Percentiles rank a stretch among this genome's conserved stretches.
Evolutionary conservation across 768 basidiomycete species (phyloP).

Genomic region (Podaxis mareebaensis): DNA sequence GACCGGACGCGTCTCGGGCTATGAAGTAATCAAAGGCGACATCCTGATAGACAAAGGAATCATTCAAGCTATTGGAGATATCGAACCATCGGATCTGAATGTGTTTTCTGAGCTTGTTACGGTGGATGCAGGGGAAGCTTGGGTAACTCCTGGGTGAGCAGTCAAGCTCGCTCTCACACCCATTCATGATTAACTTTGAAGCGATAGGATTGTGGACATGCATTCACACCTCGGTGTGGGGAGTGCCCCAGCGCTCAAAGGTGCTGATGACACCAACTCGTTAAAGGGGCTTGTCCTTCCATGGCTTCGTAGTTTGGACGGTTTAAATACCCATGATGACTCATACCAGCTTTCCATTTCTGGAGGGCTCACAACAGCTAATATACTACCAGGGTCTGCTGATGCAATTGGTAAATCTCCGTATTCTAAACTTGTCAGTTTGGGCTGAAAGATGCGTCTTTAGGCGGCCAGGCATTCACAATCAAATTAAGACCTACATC

Average conservation of each 20-base stretch:
- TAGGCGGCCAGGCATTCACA: slow-evolving; percentile 81
- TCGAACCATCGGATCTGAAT: slow-evolving; percentile 28
- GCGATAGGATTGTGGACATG: slow-evolving; percentile 38
- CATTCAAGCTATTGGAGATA: slow-evolving; percentile 50
- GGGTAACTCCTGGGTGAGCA: slow-evolving; percentile 69
- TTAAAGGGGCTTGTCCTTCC: slow-evolving; percentile 41
- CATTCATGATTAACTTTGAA: neutral
- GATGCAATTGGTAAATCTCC: slow-evolving; percentile 51
- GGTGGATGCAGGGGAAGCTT: slow-evolving; percentile 60
- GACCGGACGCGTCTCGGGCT: slow-evolving; percentile 55
- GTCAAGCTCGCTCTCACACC: neutral
- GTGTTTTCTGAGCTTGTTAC: slow-evolving; percentile 32
- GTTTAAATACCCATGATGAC: slow-evolving; percentile 75
- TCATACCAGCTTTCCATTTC: slow-evolving; percentile 64
- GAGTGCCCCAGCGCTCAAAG: slow-evolving; percentile 28
- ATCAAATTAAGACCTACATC: slow-evolving; percentile 76
- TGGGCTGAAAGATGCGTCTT: neutral
- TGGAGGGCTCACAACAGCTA: slow-evolving; percentile 78
- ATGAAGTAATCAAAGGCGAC: slow-evolving; percentile 57
- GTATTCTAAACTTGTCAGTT: neutral
- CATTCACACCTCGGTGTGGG: slow-evolving; percentile 56
- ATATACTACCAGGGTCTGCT: slow-evolving; percentile 73
- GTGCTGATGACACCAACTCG: slow-evolving; percentile 57
- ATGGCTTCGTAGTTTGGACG: slow-evolving; percentile 72
- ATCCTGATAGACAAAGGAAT: slow-evolving; percentile 62